Percentiles rank a stretch among this genome's conserved stretches.
These are phyloP conservation scores for Penicillium olsonii DNA, from an alignment of 2,329 filamentous ascomycete species.

Conservation along the genomic window DNA sequence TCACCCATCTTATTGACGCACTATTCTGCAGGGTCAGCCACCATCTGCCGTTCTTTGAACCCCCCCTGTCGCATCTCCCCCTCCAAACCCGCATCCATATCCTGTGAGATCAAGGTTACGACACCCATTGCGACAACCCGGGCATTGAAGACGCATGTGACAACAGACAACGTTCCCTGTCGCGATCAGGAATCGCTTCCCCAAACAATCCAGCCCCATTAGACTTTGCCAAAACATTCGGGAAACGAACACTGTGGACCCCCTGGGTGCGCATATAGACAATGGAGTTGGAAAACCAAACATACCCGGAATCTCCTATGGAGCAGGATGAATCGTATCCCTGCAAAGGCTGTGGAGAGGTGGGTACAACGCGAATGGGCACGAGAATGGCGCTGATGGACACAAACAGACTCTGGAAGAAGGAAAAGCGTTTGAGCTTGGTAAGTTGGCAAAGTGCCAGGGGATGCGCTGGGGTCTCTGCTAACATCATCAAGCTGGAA, in stretches of 20 bases:
- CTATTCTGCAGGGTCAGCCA: conserved; percentile 20
- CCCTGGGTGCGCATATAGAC: neutral
- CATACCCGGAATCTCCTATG: conserved; percentile 62
- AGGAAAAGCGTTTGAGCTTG: conserved; percentile 96
- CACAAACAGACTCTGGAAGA: conserved; percentile 82
- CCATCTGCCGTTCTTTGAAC: conserved; percentile 17
- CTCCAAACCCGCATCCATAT: conserved; percentile 15
- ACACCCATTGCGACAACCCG: neutral
- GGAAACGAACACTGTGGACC: neutral
- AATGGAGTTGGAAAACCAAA: conserved; percentile 53
- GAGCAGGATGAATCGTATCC: conserved; percentile 81
- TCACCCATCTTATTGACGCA: conserved; percentile 16
- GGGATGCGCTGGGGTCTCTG: conserved; percentile 8
- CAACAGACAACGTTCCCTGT: neutral
- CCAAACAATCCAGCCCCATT: neutral
- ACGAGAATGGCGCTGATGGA: conserved; percentile 11
- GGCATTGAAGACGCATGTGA: neutral
- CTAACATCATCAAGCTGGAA: conserved; percentile 67
- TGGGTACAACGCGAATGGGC: conserved; percentile 42
- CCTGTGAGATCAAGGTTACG: neutral
- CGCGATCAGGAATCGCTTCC: conserved; percentile 3
- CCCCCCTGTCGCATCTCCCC: conserved; percentile 24
- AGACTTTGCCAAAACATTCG: neutral
- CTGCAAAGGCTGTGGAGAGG: conserved; percentile 92
- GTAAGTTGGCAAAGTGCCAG: conserved; percentile 53